Percentiles rank a stretch among this genome's conserved stretches.
These are phyloP conservation scores for Aspergillus conjunctus DNA, from an alignment of 495 filamentous ascomycete species.

Conservation along the genomic window DNA sequence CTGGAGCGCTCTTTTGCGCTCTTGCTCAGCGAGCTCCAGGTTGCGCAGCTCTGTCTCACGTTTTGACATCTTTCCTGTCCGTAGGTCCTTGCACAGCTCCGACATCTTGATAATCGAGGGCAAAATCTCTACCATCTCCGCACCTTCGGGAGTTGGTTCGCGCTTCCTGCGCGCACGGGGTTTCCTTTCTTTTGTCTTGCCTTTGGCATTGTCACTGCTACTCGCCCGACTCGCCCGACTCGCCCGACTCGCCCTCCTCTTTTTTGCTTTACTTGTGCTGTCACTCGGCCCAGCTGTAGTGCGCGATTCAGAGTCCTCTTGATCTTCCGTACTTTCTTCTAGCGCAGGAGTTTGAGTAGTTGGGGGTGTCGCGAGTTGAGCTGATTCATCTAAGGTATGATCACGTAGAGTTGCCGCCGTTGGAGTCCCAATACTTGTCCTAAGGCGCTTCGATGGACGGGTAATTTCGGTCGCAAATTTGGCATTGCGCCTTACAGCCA, in stretches of 20 bases:
- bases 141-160: slow-evolving; percentile 72
- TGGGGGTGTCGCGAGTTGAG: slow-evolving; percentile 26
- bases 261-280: slow-evolving; percentile 30
- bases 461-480: slow-evolving; percentile 20
- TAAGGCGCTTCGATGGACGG: slow-evolving; percentile 30
- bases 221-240: slow-evolving; percentile 27
- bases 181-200: slow-evolving; percentile 33
- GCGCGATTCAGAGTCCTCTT: slow-evolving; percentile 23
- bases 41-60: slow-evolving; percentile 60
- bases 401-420: neutral
- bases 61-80: slow-evolving; percentile 79
- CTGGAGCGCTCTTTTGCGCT: slow-evolving; percentile 47
- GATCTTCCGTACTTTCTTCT: slow-evolving; percentile 25
- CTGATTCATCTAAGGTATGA: neutral
- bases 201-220: slow-evolving; percentile 26
- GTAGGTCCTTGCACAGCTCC: slow-evolving; percentile 74
- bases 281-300: slow-evolving; percentile 1
- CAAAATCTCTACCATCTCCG: slow-evolving; percentile 71
- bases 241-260: slow-evolving; percentile 29
- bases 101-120: slow-evolving; percentile 74
- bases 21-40: slow-evolving; percentile 55
- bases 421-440: slow-evolving; percentile 15
- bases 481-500: neutral
- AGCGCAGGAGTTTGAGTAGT: slow-evolving; percentile 26
- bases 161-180: slow-evolving; percentile 44